Percentiles rank a stretch among this genome's conserved stretches.
These are phyloP conservation scores for Ilex paraguariensis DNA, from an alignment of 305 asterid species.

Conservation along the genomic window DNA sequence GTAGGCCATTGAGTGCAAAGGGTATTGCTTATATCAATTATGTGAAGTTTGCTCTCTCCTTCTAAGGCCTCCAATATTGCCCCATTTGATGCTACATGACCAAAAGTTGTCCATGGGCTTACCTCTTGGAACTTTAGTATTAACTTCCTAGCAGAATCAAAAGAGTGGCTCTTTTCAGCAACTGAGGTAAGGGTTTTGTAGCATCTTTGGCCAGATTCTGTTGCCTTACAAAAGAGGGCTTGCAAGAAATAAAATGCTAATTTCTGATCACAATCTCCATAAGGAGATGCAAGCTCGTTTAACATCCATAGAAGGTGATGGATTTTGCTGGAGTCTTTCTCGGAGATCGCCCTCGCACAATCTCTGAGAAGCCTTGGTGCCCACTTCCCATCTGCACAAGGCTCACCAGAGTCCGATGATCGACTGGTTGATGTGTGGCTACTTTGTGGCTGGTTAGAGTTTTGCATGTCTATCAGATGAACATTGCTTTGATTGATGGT, in stretches of 20 bases:
- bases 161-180: conserved; percentile 51
- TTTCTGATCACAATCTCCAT: conserved; percentile 83
- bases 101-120: conserved; percentile 96
- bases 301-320: conserved; percentile 86
- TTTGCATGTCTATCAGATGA: conserved; percentile 21
- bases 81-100: conserved; percentile 89
- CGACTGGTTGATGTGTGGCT: conserved; percentile 15
- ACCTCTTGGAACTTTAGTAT: conserved; percentile 76
- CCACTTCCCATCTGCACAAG: conserved; percentile 41
- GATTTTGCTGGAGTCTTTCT: conserved; percentile 58
- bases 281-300: conserved; percentile 89
- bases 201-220: conserved; percentile 58
- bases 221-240: conserved; percentile 71
- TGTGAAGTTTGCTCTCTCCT: conserved; percentile 54
- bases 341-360: conserved; percentile 63
- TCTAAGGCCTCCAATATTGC: conserved; percentile 82
- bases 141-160: conserved; percentile 52
- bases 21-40: conserved; percentile 72
- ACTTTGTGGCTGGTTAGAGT: conserved; percentile 15
- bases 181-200: conserved; percentile 60
- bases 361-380: conserved; percentile 61
- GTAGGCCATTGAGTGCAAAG: conserved; percentile 97
- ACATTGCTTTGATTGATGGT: conserved; percentile 5
- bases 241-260: conserved; percentile 77
- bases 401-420: conserved; percentile 23